A percentile compares a stretch with the other conserved stretches of the same genome.
These are phyloP conservation scores for Thuidium tamariscinum DNA, from an alignment of 225 moss, liverwort and hornwort genomes.

Conservation along the genomic window DNA sequence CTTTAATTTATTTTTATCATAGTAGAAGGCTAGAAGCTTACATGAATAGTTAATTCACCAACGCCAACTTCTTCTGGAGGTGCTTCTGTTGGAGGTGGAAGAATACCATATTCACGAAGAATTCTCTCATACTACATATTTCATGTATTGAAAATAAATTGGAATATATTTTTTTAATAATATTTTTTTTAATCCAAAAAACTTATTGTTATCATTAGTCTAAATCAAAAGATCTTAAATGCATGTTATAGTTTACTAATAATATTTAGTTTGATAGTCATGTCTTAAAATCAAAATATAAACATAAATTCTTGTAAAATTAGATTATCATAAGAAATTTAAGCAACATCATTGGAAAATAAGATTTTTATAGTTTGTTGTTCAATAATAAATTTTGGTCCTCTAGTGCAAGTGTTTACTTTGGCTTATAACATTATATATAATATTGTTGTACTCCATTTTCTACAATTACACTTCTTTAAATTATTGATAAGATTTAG, in stretches of 20 bases:
- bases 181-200: not conserved
- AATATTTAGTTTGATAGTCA: not conserved
- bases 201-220: not conserved
- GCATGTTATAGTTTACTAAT: too few species aligned
- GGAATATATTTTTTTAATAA: too few species aligned
- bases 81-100: not conserved
- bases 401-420: accelerated
- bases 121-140: constrained; percentile 46
- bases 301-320: not conserved
- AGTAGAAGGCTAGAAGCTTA: not conserved
- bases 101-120: constrained; percentile 31
- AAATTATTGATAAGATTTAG: not conserved
- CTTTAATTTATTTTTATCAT: too few species aligned
- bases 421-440: not conserved
- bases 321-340: not conserved
- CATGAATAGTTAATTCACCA: constrained; percentile 53
- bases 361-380: not conserved
- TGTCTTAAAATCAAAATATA: not conserved
- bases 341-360: not conserved
- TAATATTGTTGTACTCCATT: accelerated
- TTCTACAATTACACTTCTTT: accelerated
- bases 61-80: constrained; percentile 21
- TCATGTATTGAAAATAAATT: not conserved
- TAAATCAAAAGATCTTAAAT: not conserved
- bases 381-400: not conserved